Conservation (phyloP, 2,329 filamentous ascomycete species). For the Fusarium buharicum region DNA sequence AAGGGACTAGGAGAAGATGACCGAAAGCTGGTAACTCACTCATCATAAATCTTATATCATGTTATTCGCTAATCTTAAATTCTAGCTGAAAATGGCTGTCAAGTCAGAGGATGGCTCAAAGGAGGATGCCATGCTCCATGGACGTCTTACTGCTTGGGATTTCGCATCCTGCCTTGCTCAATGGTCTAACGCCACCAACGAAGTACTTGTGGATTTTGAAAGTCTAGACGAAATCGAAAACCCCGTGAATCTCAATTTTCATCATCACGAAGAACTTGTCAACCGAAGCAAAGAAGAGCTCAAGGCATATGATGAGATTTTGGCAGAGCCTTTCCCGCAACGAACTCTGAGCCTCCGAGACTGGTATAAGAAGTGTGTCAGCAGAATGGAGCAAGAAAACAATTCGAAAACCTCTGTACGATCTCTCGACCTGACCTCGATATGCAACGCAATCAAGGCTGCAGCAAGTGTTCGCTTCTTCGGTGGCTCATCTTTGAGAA, state of each 20-base stretch:
- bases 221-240: constrained; percentile 53
- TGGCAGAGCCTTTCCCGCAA: constrained; percentile 12
- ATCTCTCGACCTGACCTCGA: constrained; percentile 11
- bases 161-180: constrained; percentile 31
- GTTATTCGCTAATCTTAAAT: background rate
- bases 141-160: constrained; percentile 37
- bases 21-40: constrained; percentile 21
- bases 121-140: constrained; percentile 35
- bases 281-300: constrained; percentile 34
- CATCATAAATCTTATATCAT: too few species aligned
- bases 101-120: constrained; percentile 27
- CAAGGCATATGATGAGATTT: constrained; percentile 20
- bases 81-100: constrained; percentile 32
- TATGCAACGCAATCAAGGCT: constrained; percentile 29
- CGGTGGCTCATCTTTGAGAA: constrained; percentile 38
- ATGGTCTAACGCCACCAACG: constrained; percentile 39
- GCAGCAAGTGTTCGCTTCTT: constrained; percentile 37
- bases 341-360: constrained; percentile 16
- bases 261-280: constrained; percentile 42
- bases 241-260: constrained; percentile 62
- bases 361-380: constrained; percentile 36
- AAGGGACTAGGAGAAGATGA: constrained; percentile 15
- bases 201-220: constrained; percentile 52
- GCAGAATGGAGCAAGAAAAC: constrained; percentile 3
- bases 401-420: constrained; percentile 7